Evolutionary conservation across 176 grass and related monocot species (phyloP).

Genomic region (Oryza rufipogon): DNA sequence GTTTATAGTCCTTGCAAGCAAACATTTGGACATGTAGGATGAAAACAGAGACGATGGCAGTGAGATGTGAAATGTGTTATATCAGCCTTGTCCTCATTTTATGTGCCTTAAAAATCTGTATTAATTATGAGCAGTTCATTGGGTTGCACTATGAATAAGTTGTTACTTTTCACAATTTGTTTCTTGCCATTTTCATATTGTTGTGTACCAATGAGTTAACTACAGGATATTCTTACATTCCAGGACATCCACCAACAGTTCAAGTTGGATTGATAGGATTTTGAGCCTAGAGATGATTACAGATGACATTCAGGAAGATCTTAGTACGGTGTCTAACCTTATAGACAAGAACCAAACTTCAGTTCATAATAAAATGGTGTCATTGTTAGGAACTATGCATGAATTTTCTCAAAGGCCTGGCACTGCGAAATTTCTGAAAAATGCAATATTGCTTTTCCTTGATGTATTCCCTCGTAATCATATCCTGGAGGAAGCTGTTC

Average conservation of each 20-base stretch:
- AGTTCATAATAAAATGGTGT: conserved; percentile 50
- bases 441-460: conserved; percentile 77
- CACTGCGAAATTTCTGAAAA: conserved; percentile 71
- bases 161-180: not conserved
- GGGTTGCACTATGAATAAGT: not conserved
- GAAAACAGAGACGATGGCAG: not conserved
- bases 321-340: conserved; percentile 61
- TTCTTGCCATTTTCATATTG: conserved; percentile 2
- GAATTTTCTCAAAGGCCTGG: conserved; percentile 54
- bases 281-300: conserved; percentile 81
- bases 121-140: conserved; percentile 4
- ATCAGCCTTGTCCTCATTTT: not conserved
- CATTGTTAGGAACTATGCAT: conserved; percentile 51
- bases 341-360: conserved; percentile 55
- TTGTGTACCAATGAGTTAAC: conserved; percentile 1
- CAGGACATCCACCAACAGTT: conserved; percentile 85
- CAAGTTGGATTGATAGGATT: conserved; percentile 81
- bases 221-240: conserved; percentile 8
- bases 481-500: conserved; percentile 86
- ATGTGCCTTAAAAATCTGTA: not conserved
- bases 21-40: conserved; percentile 8
- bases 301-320: conserved; percentile 73
- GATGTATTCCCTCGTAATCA: conserved; percentile 81
- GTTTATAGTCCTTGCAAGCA: not conserved
- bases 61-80: not conserved